These are phyloP conservation scores for Leucocoprinus birnbaumii DNA, from an alignment of 768 basidiomycete species.

Conservation along the genomic window DNA sequence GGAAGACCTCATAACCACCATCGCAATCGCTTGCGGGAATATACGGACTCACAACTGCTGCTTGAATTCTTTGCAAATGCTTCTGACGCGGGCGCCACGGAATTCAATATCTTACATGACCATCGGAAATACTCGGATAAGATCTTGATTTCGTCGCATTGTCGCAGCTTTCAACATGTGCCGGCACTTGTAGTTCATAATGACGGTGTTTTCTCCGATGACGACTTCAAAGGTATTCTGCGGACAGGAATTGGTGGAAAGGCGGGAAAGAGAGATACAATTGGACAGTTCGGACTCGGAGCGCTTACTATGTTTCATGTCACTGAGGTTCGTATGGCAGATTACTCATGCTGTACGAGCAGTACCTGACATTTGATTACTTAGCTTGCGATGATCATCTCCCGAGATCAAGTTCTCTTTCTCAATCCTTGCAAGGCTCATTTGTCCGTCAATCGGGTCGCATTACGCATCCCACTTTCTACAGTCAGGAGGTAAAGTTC, in stretches of 20 bases:
- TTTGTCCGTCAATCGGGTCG: slow-evolving; percentile 32
- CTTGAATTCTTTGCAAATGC: slow-evolving; percentile 56
- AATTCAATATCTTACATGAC: slow-evolving; percentile 40
- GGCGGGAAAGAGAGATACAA: slow-evolving; percentile 28
- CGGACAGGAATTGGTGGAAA: slow-evolving; percentile 45
- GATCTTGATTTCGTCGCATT: slow-evolving; percentile 31
- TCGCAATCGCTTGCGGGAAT: slow-evolving; percentile 39
- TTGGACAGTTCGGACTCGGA: slow-evolving; percentile 52
- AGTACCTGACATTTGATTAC: neutral
- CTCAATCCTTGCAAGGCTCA: slow-evolving; percentile 43
- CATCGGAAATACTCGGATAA: slow-evolving; percentile 13
- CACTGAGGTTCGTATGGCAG: slow-evolving; percentile 35
- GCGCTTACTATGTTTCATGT: slow-evolving; percentile 52
- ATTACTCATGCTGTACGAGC: neutral
- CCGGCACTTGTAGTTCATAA: slow-evolving; percentile 44
- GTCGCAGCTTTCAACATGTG: slow-evolving; percentile 28
- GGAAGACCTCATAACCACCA: slow-evolving; percentile 38
- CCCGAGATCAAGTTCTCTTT: slow-evolving; percentile 30
- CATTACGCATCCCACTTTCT: slow-evolving; percentile 28
- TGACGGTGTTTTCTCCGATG: slow-evolving; percentile 32
- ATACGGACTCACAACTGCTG: slow-evolving; percentile 38
- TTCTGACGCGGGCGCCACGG: slow-evolving; percentile 42
- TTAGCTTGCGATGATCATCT: slow-evolving; percentile 32
- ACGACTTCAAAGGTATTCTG: slow-evolving; percentile 46
- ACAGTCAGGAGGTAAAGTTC: slow-evolving; percentile 29